Base-by-base conservation (phyloP, 2,329 filamentous ascomycete genomes). In the Myriosclerotinia duriaeana region DNA sequence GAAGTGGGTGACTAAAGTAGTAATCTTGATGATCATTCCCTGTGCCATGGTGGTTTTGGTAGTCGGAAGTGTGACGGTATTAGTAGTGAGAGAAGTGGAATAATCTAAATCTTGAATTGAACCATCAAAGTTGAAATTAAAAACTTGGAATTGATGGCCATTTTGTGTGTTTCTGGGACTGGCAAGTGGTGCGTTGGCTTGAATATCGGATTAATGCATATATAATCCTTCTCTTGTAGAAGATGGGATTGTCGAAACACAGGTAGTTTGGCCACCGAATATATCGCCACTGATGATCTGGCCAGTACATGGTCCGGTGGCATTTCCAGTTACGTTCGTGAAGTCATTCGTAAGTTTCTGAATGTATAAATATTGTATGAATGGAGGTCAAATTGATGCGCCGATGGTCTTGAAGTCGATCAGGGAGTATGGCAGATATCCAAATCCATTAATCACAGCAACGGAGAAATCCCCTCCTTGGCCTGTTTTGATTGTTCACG, bases 321-420 rank as follows among this genome's bases (percentile, higher is more conserved):
- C 42, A 20, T 56, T 26, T 56, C 71, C 71, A 17, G 71, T 73
- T 1, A 70, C 70, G 60, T 74, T 74, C 3, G 53, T 68, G 64
- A 73, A 68, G 22, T 69, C 66, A 2, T 68, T 62, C 1, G 69
- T 71, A 8, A 74, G 68, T 50, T 67, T 12, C 50, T 73, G 72
- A 1, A 71, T 52, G 52, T 72, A 73, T 15, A 73, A 66, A 26
- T 53, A 67, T 64, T 74, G 70, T 11, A 66, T 56, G 62, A 73
- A 73, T 3, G 72, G 71, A 34, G 71, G 71, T 71, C 69, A 72
- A 5, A 73, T 73, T 2, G 69, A 71, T 8, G 72, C 71, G 2
- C 71, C 70, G 1, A 61, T 17, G 0, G 71, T 71, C 8, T 66
- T 68, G 46, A 72, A 73, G 62, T 73, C 70, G 30, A 74, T 69